Percentiles rank a stretch among this genome's conserved stretches.
Conservation (phyloP, 148 eudicot genomes). For the Rhododendron ovatum region DNA sequence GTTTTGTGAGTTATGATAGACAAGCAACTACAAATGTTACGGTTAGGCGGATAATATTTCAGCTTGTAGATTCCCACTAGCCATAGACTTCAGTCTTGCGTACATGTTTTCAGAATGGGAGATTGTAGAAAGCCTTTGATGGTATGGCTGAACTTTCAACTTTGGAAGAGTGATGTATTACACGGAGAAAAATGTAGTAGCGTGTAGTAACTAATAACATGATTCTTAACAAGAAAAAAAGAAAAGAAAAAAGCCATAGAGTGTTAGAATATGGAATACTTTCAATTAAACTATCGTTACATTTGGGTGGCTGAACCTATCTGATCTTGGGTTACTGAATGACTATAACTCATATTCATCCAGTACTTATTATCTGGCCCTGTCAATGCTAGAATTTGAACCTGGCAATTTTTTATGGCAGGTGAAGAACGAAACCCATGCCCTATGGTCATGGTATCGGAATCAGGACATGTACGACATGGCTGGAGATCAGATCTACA, state of each 20-base stretch:
- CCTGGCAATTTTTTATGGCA: slow-evolving; percentile 19
- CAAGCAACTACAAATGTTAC: neutral
- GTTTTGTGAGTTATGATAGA: neutral
- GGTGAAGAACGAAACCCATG: slow-evolving; percentile 89
- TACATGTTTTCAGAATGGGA: neutral
- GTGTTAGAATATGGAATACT: neutral
- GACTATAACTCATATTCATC: neutral
- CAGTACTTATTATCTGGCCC: neutral
- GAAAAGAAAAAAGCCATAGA: neutral
- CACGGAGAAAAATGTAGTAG: neutral
- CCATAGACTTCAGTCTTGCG: neutral
- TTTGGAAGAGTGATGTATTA: neutral
- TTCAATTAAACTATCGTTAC: neutral
- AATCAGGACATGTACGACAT: slow-evolving; percentile 67
- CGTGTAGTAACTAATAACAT: neutral
- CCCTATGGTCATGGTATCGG: slow-evolving; percentile 92
- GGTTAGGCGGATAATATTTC: neutral
- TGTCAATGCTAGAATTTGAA: neutral
- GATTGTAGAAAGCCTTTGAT: neutral
- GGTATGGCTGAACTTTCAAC: neutral
- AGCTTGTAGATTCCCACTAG: neutral
- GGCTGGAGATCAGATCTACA: slow-evolving; percentile 82
- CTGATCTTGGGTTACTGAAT: neutral
- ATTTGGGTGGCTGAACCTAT: neutral
- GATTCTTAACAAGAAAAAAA: neutral